phyloP scores from a whole-genome alignment of 768 basidiomycete species.

The Lactifluus subvellereus region DNA sequence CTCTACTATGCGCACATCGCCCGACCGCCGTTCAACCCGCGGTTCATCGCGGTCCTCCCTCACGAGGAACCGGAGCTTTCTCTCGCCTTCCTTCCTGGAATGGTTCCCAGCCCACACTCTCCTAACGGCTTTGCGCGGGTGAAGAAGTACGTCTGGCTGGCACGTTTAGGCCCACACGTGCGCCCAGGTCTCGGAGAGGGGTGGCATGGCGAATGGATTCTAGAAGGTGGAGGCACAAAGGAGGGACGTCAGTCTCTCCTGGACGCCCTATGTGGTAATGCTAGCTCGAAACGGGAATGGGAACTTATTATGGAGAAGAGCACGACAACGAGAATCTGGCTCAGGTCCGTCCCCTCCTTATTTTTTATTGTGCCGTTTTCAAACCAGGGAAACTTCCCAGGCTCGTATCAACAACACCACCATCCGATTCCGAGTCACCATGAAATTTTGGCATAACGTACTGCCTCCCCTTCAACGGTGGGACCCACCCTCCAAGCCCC shows the following conservation, averaged over 20 bases:
- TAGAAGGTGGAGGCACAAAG: conserved; percentile 72
- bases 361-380: background rate
- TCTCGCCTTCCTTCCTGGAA: conserved; percentile 41
- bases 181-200: conserved; percentile 49
- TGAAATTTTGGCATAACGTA: background rate
- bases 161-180: conserved; percentile 35
- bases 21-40: conserved; percentile 31
- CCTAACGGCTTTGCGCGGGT: conserved; percentile 54
- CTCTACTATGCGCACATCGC: conserved; percentile 72
- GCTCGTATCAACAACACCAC: conserved; percentile 2
- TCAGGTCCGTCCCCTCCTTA: conserved; percentile 41
- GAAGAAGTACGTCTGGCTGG: conserved; percentile 63
- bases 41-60: conserved; percentile 31
- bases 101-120: conserved; percentile 55
- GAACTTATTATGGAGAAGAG: conserved; percentile 61
- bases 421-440: background rate
- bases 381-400: background rate
- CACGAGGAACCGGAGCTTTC: conserved; percentile 36
- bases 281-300: conserved; percentile 35
- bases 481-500: background rate
- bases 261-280: conserved; percentile 44
- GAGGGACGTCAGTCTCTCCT: conserved; percentile 55
- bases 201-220: conserved; percentile 72
- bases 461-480: background rate
- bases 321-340: conserved; percentile 53